Conservation (phyloP, 2,329 filamentous ascomycete genomes). For the Cercospora brassicicola region DNA sequence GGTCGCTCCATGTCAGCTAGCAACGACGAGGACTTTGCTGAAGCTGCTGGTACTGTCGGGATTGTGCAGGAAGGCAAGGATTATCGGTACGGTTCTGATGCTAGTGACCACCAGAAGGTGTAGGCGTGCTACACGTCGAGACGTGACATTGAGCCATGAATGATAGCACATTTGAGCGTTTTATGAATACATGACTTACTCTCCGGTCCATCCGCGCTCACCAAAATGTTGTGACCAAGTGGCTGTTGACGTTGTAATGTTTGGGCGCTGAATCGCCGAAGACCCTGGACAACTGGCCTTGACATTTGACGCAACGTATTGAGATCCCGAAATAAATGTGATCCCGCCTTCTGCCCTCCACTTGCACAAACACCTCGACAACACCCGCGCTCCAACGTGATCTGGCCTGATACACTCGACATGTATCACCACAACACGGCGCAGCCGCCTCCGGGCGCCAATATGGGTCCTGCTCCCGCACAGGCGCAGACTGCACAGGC, state of each 20-base stretch:
- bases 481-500: neutral
- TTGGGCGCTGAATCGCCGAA: neutral
- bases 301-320: slow-evolving; percentile 9
- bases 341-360: neutral
- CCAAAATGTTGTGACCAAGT: neutral
- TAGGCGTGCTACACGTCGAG: slow-evolving; percentile 1
- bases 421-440: slow-evolving; percentile 15
- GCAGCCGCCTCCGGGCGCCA: slow-evolving; percentile 8
- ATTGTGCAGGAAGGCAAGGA: slow-evolving; percentile 14
- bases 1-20: slow-evolving; percentile 37
- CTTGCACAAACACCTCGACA: neutral
- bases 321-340: slow-evolving; percentile 11
- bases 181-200: neutral
- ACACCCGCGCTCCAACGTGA: neutral
- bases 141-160: neutral
- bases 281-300: slow-evolving; percentile 6
- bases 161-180: neutral
- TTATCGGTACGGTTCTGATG: slow-evolving; percentile 6
- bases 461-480: neutral
- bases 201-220: neutral
- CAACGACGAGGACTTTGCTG: slow-evolving; percentile 36
- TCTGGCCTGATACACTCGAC: slow-evolving; percentile 1
- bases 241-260: neutral
- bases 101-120: slow-evolving; percentile 14
- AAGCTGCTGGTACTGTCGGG: slow-evolving; percentile 31